A percentile compares a stretch with the other conserved stretches of the same genome.
phyloP scores from a whole-genome alignment of 768 basidiomycete species.

The Exsudoporus frostii region DNA sequence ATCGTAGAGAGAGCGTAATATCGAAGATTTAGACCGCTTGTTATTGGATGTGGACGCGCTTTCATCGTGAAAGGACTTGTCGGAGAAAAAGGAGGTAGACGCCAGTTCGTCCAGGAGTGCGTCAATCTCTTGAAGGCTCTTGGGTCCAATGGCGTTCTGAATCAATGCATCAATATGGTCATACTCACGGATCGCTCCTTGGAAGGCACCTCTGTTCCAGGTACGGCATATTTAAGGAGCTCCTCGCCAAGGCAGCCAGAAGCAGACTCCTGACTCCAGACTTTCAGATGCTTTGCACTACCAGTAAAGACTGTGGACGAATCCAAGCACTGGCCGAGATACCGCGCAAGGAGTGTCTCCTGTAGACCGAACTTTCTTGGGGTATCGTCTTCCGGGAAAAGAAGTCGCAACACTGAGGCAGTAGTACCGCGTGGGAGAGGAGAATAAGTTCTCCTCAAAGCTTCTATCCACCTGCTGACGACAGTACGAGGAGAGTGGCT shows the following conservation, averaged over 20 bases:
- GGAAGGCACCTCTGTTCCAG: slow-evolving; percentile 35
- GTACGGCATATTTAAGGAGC: slow-evolving; percentile 40
- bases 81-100: slow-evolving; percentile 58
- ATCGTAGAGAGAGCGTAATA: slow-evolving; percentile 59
- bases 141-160: slow-evolving; percentile 26
- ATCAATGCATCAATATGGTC: slow-evolving; percentile 7
- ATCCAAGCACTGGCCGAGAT: slow-evolving; percentile 50
- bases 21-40: slow-evolving; percentile 31
- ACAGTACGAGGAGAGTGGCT: slow-evolving; percentile 38
- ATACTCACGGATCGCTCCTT: neutral
- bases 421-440: slow-evolving; percentile 55
- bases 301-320: slow-evolving; percentile 30
- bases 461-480: slow-evolving; percentile 43
- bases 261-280: slow-evolving; percentile 40
- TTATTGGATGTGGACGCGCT: slow-evolving; percentile 26
- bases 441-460: slow-evolving; percentile 39
- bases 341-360: slow-evolving; percentile 54
- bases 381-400: slow-evolving; percentile 84
- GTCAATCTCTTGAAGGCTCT: slow-evolving; percentile 52
- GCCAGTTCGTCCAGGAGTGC: slow-evolving; percentile 73
- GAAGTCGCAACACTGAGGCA: slow-evolving; percentile 59
- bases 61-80: slow-evolving; percentile 40
- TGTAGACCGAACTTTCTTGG: slow-evolving; percentile 70
- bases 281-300: slow-evolving; percentile 28
- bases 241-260: slow-evolving; percentile 73